A percentile compares a stretch with the other conserved stretches of the same genome.
These are phyloP conservation scores for Xylaria flabelliformis DNA, from an alignment of 495 filamentous ascomycete species.

Conservation along the genomic window DNA sequence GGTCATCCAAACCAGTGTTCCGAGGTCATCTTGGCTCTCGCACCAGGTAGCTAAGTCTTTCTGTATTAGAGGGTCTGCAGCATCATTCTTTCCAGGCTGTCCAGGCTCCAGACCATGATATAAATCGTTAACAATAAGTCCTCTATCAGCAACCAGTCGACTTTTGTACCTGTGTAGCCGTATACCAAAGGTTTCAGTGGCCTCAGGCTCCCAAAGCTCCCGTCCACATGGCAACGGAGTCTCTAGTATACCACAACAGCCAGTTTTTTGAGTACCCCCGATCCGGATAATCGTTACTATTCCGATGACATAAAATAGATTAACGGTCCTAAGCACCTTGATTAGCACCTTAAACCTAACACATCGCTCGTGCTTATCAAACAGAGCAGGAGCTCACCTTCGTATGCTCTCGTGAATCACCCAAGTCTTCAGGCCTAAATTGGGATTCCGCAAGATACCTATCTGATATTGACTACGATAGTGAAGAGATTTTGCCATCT, in stretches of 20 bases:
- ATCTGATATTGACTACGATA: not conserved
- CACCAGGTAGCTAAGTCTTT: constrained; percentile 16
- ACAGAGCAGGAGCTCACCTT: constrained; percentile 6
- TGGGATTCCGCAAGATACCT: not conserved
- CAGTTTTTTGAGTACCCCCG: not conserved
- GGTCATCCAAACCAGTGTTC: constrained; percentile 20
- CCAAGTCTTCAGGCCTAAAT: not conserved
- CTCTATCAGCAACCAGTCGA: not conserved
- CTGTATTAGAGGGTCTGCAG: not conserved
- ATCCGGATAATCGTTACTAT: not conserved
- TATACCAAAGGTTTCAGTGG: constrained; percentile 2
- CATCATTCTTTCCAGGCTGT: not conserved
- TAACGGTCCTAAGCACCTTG: not conserved
- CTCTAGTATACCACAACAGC: not conserved
- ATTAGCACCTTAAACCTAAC: not conserved
- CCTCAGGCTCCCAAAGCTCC: constrained; percentile 14
- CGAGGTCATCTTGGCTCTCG: constrained; percentile 17
- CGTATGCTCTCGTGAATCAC: constrained; percentile 1
- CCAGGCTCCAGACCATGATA: not conserved
- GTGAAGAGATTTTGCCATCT: not conserved
- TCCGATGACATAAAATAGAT: not conserved
- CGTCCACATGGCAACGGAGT: constrained; percentile 2
- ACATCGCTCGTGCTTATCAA: not conserved
- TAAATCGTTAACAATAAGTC: not conserved
- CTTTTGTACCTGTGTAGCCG: constrained; percentile 19